Evolutionary conservation across 75 land plant species (phyloP).

Genomic region (Picea sitchensis): DNA sequence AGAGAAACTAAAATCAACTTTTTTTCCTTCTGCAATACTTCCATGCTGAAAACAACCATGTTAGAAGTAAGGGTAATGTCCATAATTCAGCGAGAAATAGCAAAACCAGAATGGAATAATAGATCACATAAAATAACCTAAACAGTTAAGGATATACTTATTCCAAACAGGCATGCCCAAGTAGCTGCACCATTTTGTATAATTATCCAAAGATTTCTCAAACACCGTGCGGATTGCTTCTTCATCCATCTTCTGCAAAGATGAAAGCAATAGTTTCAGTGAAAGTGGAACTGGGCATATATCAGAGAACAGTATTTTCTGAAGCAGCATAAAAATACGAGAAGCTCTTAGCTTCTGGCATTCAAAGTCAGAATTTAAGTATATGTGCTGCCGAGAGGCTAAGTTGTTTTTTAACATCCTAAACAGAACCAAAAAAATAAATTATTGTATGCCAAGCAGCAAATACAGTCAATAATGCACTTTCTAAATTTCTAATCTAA

Average conservation of each 20-base stretch:
- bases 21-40: slow-evolving; percentile 44
- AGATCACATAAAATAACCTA: not conserved
- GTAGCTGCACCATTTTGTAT: slow-evolving; percentile 84
- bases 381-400: too few species aligned
- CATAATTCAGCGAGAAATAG: not conserved
- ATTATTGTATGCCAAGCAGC: too few species aligned
- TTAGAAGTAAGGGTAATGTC: not conserved
- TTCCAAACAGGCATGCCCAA: slow-evolving; percentile 63
- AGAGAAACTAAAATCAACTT: slow-evolving; percentile 54
- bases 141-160: slow-evolving; percentile 32
- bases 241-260: slow-evolving; percentile 72
- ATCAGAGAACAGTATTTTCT: too few species aligned
- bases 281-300: too few species aligned
- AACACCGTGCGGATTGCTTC: slow-evolving; percentile 66
- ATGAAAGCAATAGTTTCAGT: too few species aligned
- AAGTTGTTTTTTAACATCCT: too few species aligned
- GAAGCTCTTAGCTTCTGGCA: too few species aligned
- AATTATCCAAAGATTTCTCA: slow-evolving; percentile 70
- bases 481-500: too few species aligned
- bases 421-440: too few species aligned
- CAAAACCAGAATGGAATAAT: not conserved
- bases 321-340: too few species aligned
- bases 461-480: too few species aligned
- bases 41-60: not conserved
- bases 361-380: too few species aligned